These are phyloP conservation scores for Pythium rhizo-oryzae DNA, from an alignment of 352 stramenopile species.

Conservation along the genomic window DNA sequence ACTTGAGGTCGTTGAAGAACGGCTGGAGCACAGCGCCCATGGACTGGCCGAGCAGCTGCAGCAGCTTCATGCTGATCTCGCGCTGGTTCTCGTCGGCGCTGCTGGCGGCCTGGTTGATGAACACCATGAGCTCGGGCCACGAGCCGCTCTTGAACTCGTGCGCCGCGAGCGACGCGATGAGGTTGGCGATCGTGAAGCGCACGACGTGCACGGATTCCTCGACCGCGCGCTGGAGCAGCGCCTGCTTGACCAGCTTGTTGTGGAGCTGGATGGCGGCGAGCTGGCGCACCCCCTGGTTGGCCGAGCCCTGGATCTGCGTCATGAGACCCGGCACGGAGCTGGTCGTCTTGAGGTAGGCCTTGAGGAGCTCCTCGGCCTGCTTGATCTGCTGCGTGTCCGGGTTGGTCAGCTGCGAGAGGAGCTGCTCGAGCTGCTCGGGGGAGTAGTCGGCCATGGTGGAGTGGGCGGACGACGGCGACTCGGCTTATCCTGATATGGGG, in stretches of 20 bases:
- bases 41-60: slow-evolving; percentile 93
- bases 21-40: slow-evolving; percentile 88
- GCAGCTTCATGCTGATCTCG: slow-evolving; percentile 94
- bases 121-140: slow-evolving; percentile 95
- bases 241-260: slow-evolving; percentile 94
- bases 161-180: slow-evolving; percentile 84
- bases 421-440: slow-evolving; percentile 85
- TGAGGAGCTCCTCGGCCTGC: slow-evolving; percentile 92
- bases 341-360: slow-evolving; percentile 93
- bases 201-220: slow-evolving; percentile 90
- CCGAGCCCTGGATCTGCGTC: slow-evolving; percentile 85
- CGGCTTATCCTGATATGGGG: slow-evolving; percentile 13
- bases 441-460: slow-evolving; percentile 74
- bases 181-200: slow-evolving; percentile 78
- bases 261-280: slow-evolving; percentile 93
- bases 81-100: slow-evolving; percentile 83
- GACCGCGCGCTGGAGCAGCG: slow-evolving; percentile 82
- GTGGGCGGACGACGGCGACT: slow-evolving; percentile 7
- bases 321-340: slow-evolving; percentile 87
- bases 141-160: slow-evolving; percentile 72
- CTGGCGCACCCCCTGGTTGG: slow-evolving; percentile 87
- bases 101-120: slow-evolving; percentile 90
- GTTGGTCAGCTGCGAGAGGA: slow-evolving; percentile 91
- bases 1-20: slow-evolving; percentile 84
- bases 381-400: slow-evolving; percentile 96